phyloP scores from a whole-genome alignment of 2,329 filamentous ascomycete genomes.

The Trichocomaceae sp. region DNA sequence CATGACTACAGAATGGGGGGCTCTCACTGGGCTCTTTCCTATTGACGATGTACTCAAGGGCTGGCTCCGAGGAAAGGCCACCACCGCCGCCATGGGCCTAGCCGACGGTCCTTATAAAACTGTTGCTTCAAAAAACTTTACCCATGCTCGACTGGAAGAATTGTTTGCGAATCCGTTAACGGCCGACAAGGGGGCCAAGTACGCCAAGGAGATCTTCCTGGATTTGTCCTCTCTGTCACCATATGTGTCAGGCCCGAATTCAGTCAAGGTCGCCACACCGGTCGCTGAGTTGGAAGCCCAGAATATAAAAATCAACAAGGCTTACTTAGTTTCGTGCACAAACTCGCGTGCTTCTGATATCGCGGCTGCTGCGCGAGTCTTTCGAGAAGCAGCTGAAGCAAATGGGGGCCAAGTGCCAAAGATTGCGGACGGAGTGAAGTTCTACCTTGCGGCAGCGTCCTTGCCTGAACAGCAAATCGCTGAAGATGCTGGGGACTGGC shows the following conservation, averaged over 20 bases:
- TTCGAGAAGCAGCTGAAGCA: constrained; percentile 63
- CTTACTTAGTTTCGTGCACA: constrained; percentile 85
- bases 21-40: constrained; percentile 68
- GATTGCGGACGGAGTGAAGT: constrained; percentile 67
- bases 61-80: constrained; percentile 75
- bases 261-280: constrained; percentile 78
- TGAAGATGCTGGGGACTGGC: constrained; percentile 80
- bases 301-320: constrained; percentile 72
- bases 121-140: constrained; percentile 55
- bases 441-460: constrained; percentile 88
- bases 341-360: constrained; percentile 79
- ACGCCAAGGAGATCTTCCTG: constrained; percentile 76
- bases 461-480: constrained; percentile 66
- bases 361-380: constrained; percentile 73
- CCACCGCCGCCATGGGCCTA: constrained; percentile 57
- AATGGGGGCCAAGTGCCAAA: constrained; percentile 59
- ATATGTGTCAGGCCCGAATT: constrained; percentile 81
- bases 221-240: constrained; percentile 78
- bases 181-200: constrained; percentile 70
- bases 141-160: constrained; percentile 65
- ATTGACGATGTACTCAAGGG: constrained; percentile 64
- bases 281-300: constrained; percentile 64
- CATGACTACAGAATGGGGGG: constrained; percentile 80
- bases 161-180: constrained; percentile 59
- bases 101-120: constrained; percentile 42